Evolutionary conservation across 2,329 filamentous ascomycete genomes (phyloP), one percentile per base, ranked within the genome.

Genomic region (Xylaria sp.): DNA sequence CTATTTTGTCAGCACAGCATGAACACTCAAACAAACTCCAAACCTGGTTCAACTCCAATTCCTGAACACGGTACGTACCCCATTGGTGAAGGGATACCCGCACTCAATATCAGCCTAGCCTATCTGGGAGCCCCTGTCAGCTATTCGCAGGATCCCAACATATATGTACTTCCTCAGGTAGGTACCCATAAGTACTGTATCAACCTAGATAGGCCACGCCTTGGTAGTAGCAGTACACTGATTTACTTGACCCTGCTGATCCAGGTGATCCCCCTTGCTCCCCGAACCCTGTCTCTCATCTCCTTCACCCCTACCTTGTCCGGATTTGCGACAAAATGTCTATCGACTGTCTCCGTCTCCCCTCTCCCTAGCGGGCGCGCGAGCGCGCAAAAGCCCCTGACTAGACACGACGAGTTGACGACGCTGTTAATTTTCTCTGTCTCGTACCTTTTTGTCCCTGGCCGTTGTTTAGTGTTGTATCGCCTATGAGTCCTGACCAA

Each of bases 211-310:
- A 46, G 31, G 28, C 28, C 28, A 6, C 2, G 28, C 28, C 28
- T 28, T 28, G 3, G 28, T 12, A 41, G 10, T 13, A 15, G 6
- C 8, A 18, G 6, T 41, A 39, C 12, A 46, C 39, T 25, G 0
- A 3, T 46, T 23, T 46, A 46, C 41, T 46, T 46, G 41, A 15
- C 34, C 13, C 41, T 15, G 41, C 15, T 46, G 41, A 46, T 55
- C 52, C 48, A 51, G 34, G 28, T 20, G 15, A n/a, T 46, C 18
- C 18, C 39, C 15, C 41, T 20, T 54, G 50, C 39, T 31, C 48
- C 8, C 46, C 9, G 46, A 48, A 66, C 39, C 64, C 51, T 61
- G 61, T 61, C 31, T 23, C 56, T 68, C 66, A 68, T 68, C 66
- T 61, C 66, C 25, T 48, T 55, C 20, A 23, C 31, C 61, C 61